Conservation (phyloP, 1,139 yeast genomes). For the Candida smagusa region DNA sequence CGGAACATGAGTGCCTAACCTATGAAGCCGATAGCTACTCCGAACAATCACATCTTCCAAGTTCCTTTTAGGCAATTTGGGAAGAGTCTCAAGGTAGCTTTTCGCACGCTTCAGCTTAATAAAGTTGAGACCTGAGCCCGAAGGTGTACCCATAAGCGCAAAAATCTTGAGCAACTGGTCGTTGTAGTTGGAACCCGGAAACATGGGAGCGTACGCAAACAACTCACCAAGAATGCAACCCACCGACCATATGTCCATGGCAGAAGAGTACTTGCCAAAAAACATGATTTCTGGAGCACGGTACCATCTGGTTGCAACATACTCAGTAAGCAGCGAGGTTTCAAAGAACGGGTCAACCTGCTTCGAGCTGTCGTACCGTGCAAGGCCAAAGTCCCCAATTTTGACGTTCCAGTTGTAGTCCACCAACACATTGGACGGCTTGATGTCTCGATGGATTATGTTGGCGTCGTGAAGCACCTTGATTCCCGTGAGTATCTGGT, state of each 20-base stretch:
- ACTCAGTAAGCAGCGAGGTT: conserved; percentile 56
- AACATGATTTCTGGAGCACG: conserved; percentile 79
- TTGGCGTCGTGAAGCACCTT: conserved; percentile 97
- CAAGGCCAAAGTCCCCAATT: conserved; percentile 88
- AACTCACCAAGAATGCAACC: conserved; percentile 75
- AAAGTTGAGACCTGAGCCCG: conserved; percentile 50
- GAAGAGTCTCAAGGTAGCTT: conserved; percentile 58
- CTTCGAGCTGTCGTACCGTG: conserved; percentile 39
- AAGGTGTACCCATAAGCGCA: conserved; percentile 64
- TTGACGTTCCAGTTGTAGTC: conserved; percentile 95
- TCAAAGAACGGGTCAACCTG: conserved; percentile 20
- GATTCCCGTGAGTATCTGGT: conserved; percentile 89
- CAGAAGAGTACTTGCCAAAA: conserved; percentile 65
- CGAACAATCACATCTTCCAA: conserved; percentile 10
- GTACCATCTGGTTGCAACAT: conserved; percentile 80
- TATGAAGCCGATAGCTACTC: conserved; percentile 5
- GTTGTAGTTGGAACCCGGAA: conserved; percentile 77
- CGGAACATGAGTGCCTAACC: conserved; percentile 7
- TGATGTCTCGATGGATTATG: conserved; percentile 91
- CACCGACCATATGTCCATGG: conserved; percentile 77
- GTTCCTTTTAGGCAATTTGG: conserved; percentile 25
- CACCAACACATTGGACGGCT: conserved; percentile 88
- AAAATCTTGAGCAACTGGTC: conserved; percentile 63
- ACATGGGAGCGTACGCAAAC: conserved; percentile 59
- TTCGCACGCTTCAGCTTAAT: conserved; percentile 62